Evolutionary conservation across 108 stramenopile species (phyloP).

Genomic region (Skeletonema costatum): DNA sequence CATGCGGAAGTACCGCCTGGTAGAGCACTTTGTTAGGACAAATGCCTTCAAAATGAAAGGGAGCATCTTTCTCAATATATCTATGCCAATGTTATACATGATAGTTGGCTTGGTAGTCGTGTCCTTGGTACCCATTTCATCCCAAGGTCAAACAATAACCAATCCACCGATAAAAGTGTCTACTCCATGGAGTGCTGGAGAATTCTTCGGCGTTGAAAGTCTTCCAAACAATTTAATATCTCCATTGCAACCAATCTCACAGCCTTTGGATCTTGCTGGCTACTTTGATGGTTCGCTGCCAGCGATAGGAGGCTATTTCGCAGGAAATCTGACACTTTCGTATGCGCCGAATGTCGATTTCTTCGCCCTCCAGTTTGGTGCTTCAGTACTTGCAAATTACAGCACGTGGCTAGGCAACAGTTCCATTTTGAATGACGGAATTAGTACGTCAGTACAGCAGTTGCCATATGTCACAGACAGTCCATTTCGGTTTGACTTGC

Average conservation of each 20-base stretch:
- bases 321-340: constrained; percentile 20
- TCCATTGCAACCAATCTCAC: background rate
- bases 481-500: constrained; percentile 29
- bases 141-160: constrained; percentile 7
- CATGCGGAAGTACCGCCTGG: constrained; percentile 14
- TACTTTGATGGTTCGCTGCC: constrained; percentile 7
- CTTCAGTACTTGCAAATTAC: constrained; percentile 17
- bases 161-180: constrained; percentile 13
- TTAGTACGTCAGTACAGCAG: constrained; percentile 31
- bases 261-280: background rate
- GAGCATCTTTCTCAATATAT: constrained; percentile 28
- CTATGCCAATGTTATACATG: constrained; percentile 32
- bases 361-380: constrained; percentile 36
- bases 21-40: constrained; percentile 22
- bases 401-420: no score
- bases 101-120: constrained; percentile 21
- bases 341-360: constrained; percentile 9
- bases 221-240: background rate
- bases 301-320: constrained; percentile 28
- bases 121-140: background rate
- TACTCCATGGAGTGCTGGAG: background rate
- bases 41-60: constrained; percentile 40
- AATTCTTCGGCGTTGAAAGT: no score
- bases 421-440: constrained; percentile 8
- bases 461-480: constrained; percentile 20